These are phyloP conservation scores for Nakaseomyces sp. DNA, from an alignment of 1,139 yeast genomes.

Conservation along the genomic window DNA sequence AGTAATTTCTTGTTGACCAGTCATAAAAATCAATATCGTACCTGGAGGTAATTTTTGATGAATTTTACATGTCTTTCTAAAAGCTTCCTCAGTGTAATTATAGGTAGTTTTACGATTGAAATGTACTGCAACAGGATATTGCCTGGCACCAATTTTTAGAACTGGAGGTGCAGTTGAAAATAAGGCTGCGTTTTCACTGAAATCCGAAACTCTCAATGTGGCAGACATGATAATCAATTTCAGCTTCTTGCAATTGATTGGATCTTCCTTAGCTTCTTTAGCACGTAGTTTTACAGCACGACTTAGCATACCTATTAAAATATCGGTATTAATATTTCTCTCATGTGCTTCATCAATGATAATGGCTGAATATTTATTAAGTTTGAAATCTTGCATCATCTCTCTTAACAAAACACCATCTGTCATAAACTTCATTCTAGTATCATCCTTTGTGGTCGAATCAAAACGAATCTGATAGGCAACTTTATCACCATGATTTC, in stretches of 20 bases:
- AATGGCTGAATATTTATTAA: constrained; percentile 74
- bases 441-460: constrained; percentile 55
- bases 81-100: constrained; percentile 82
- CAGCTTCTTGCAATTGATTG: constrained; percentile 46
- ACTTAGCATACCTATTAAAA: constrained; percentile 86
- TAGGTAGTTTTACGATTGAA: constrained; percentile 72
- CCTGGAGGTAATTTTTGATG: constrained; percentile 87
- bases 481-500: constrained; percentile 66
- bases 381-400: constrained; percentile 76
- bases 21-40: constrained; percentile 81
- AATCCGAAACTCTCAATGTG: constrained; percentile 85
- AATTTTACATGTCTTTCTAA: constrained; percentile 74
- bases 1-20: constrained; percentile 89
- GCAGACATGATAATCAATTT: constrained; percentile 87
- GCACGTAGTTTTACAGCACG: constrained; percentile 75
- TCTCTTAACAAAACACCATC: constrained; percentile 95
- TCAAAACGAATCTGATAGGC: constrained; percentile 93
- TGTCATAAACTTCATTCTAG: constrained; percentile 92
- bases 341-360: constrained; percentile 98
- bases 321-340: constrained; percentile 90
- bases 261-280: constrained; percentile 41
- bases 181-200: constrained; percentile 66
- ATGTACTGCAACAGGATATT: constrained; percentile 87
- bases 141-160: constrained; percentile 86
- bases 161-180: constrained; percentile 83